These are phyloP conservation scores for Chaetothyriales sp. DNA, from an alignment of 2,329 filamentous ascomycete species.

Conservation along the genomic window DNA sequence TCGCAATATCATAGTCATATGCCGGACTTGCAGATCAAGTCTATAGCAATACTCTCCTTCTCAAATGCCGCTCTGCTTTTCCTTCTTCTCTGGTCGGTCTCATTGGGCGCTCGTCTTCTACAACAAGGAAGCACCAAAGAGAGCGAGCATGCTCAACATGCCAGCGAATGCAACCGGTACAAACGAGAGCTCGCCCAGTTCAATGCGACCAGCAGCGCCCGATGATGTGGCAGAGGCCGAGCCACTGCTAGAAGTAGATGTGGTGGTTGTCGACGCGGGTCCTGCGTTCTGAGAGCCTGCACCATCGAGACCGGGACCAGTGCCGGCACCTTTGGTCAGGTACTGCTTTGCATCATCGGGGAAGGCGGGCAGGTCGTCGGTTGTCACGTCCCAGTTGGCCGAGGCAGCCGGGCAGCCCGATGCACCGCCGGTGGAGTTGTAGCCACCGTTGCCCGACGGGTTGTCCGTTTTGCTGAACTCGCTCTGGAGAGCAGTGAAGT, in stretches of 20 bases:
- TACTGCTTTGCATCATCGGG: conserved; percentile 40
- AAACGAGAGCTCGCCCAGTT: conserved; percentile 31
- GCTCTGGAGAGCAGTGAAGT: conserved; percentile 45
- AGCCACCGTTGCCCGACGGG: conserved; percentile 43
- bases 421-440: conserved; percentile 38
- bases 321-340: conserved; percentile 44
- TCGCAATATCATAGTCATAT: neutral
- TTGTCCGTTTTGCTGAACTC: conserved; percentile 36
- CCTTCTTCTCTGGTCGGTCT: neutral
- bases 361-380: conserved; percentile 39
- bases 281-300: conserved; percentile 42
- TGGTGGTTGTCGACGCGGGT: conserved; percentile 32
- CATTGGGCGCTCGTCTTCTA: conserved; percentile 13
- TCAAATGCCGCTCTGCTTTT: neutral
- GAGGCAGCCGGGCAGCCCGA: conserved; percentile 39
- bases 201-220: conserved; percentile 31
- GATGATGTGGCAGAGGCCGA: conserved; percentile 18
- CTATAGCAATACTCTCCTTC: neutral
- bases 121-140: conserved; percentile 38
- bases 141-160: conserved; percentile 36
- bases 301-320: conserved; percentile 40
- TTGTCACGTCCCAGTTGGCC: conserved; percentile 42
- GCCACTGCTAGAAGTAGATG: conserved; percentile 34
- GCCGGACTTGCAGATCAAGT: neutral
- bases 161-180: conserved; percentile 38